Evolutionary conservation across 805 yeast genomes (phyloP).

Genomic region (Yamadazyma phyllophila): DNA sequence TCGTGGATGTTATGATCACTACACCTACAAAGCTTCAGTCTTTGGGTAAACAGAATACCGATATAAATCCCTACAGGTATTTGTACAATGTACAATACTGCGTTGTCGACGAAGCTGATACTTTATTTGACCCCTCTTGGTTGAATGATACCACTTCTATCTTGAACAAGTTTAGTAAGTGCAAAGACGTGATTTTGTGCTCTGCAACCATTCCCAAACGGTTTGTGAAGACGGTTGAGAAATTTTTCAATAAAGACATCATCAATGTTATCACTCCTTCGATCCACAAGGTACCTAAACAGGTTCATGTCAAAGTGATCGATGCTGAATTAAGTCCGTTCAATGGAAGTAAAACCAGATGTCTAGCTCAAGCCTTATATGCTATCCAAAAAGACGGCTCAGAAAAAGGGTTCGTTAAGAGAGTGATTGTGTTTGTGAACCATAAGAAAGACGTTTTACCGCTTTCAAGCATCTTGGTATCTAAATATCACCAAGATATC

Average conservation of each 20-base stretch:
- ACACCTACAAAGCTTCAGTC: slow-evolving; percentile 76
- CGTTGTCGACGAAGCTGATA: slow-evolving; percentile 93
- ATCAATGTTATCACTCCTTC: slow-evolving; percentile 72
- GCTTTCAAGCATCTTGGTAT: slow-evolving; percentile 52
- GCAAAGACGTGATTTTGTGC: slow-evolving; percentile 68
- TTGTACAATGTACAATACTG: slow-evolving; percentile 52
- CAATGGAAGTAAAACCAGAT: slow-evolving; percentile 78
- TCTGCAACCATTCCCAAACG: slow-evolving; percentile 88
- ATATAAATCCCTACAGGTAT: slow-evolving; percentile 35
- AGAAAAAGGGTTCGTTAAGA: slow-evolving; percentile 70
- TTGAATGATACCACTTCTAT: slow-evolving; percentile 59
- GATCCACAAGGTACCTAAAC: slow-evolving; percentile 79
- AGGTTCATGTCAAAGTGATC: slow-evolving; percentile 67
- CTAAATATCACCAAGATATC: slow-evolving; percentile 31
- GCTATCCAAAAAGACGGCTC: slow-evolving; percentile 83
- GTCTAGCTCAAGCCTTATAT: slow-evolving; percentile 83
- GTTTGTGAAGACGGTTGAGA: slow-evolving; percentile 60
- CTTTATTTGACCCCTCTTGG: slow-evolving; percentile 81
- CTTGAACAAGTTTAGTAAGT: slow-evolving; percentile 48
- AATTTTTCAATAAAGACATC: slow-evolving; percentile 57
- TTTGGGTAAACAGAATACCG: slow-evolving; percentile 24
- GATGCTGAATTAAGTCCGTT: slow-evolving; percentile 80
- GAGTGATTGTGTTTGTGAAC: slow-evolving; percentile 85
- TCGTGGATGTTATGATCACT: slow-evolving; percentile 78
- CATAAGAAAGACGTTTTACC: slow-evolving; percentile 60